phyloP scores from a whole-genome alignment of 176 grass and related monocot species.

The Stipa capillata region DNA sequence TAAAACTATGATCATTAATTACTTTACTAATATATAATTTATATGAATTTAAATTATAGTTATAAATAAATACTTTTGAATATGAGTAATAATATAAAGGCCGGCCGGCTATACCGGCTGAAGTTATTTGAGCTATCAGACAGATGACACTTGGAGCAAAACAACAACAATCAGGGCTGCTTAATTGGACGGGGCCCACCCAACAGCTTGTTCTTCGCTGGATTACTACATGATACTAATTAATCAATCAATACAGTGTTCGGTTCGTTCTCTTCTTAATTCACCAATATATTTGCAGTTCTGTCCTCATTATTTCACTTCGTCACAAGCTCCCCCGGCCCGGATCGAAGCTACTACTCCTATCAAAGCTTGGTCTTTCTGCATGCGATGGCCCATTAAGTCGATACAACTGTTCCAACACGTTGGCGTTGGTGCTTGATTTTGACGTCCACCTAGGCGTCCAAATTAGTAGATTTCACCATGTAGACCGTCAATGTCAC shows the following conservation, averaged over 20 bases:
- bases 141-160: constrained; percentile 28
- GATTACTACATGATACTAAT: not conserved
- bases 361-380: too few relatives aligned
- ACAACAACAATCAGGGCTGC: not conserved
- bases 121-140: not conserved
- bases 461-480: not conserved
- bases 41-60: too few relatives aligned
- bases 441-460: not conserved
- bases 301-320: not conserved
- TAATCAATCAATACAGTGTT: not conserved
- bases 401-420: not conserved
- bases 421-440: not conserved
- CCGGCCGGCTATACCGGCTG: not conserved
- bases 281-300: not conserved
- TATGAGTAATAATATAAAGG: not conserved
- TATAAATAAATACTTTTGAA: too few relatives aligned
- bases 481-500: not conserved
- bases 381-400: too few relatives aligned
- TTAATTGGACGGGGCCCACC: not conserved
- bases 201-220: constrained; percentile 21
- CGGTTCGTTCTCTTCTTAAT: not conserved
- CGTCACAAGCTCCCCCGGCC: too few relatives aligned
- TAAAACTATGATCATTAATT: too few relatives aligned
- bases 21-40: too few relatives aligned
- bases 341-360: not conserved